Conservation (phyloP, 2,329 filamentous ascomycete species). For the Ophiostoma pallidulum region DNA sequence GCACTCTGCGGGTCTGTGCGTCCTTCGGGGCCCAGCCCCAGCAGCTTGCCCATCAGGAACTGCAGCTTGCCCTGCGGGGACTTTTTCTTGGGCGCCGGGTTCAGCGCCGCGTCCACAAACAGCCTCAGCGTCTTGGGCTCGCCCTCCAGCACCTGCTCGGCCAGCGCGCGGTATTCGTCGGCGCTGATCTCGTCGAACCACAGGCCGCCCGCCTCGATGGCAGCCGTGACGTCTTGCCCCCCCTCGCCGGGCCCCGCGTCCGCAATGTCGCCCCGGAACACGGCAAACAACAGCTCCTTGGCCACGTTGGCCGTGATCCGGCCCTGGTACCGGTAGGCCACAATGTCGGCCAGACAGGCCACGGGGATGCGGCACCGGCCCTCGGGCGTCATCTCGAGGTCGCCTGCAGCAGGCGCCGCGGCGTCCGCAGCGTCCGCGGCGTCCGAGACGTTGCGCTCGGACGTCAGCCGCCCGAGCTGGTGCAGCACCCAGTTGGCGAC, state of each 20-base stretch:
- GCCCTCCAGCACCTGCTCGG: conserved; percentile 32
- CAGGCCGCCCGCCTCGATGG: conserved; percentile 37
- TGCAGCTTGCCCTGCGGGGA: conserved; percentile 51
- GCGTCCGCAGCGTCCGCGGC: background rate
- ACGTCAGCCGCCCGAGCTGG: conserved; percentile 60
- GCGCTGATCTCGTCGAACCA: conserved; percentile 45
- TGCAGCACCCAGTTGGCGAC: conserved; percentile 63
- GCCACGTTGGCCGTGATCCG: conserved; percentile 48
- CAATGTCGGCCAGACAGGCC: conserved; percentile 39
- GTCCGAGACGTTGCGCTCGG: conserved; percentile 33
- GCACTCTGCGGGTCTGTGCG: conserved; percentile 45
- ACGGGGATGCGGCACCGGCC: conserved; percentile 42
- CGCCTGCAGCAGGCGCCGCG: conserved; percentile 6
- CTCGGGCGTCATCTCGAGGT: conserved; percentile 28
- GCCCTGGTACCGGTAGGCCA: conserved; percentile 37
- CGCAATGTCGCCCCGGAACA: conserved; percentile 38
- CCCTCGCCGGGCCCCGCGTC: too few species aligned
- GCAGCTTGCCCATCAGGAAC: conserved; percentile 51
- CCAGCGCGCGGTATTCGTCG: conserved; percentile 40
- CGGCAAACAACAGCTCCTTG: conserved; percentile 46
- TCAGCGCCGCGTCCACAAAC: conserved; percentile 26
- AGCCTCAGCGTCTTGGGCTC: conserved; percentile 38
- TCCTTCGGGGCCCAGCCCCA: conserved; percentile 43
- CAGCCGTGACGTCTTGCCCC: conserved; percentile 28
- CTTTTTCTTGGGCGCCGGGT: conserved; percentile 16